phyloP scores from a whole-genome alignment of 1,139 yeast species.

The Arxiozyma bovina region DNA sequence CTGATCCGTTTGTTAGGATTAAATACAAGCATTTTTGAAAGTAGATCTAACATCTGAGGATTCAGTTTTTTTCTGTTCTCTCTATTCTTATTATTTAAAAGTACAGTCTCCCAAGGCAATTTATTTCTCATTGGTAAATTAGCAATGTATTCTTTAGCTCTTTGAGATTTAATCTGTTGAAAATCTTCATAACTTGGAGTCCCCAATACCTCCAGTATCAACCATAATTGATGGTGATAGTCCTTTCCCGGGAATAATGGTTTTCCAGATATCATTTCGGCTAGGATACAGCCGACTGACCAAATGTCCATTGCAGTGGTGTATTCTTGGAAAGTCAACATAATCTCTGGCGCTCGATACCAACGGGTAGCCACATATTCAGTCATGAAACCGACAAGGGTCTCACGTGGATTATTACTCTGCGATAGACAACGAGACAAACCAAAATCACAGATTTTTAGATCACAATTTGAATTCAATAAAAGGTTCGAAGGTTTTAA shows the following conservation, averaged over 20 bases:
- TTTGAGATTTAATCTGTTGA: slow-evolving; percentile 45
- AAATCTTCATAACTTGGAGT: slow-evolving; percentile 55
- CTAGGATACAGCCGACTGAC: slow-evolving; percentile 97
- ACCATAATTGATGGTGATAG: slow-evolving; percentile 54
- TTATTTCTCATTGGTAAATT: slow-evolving; percentile 49
- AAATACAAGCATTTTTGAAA: slow-evolving; percentile 51
- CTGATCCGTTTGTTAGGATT: slow-evolving; percentile 57
- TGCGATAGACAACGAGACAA: slow-evolving; percentile 64
- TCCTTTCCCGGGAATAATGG: slow-evolving; percentile 85
- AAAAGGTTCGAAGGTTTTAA: slow-evolving; percentile 89
- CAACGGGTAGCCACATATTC: slow-evolving; percentile 91
- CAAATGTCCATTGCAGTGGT: slow-evolving; percentile 94
- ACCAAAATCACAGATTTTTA: slow-evolving; percentile 91
- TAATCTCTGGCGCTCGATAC: slow-evolving; percentile 93
- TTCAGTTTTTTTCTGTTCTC: slow-evolving; percentile 33
- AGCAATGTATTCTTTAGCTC: slow-evolving; percentile 55
- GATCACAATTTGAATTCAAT: slow-evolving; percentile 63
- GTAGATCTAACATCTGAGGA: slow-evolving; percentile 54
- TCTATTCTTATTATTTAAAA: slow-evolving; percentile 19
- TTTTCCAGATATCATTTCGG: slow-evolving; percentile 68
- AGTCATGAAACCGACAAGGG: slow-evolving; percentile 45
- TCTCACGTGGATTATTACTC: slow-evolving; percentile 63
- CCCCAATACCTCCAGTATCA: slow-evolving; percentile 55
- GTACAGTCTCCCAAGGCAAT: slow-evolving; percentile 37
- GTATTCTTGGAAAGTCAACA: slow-evolving; percentile 74